Evolutionary conservation across 352 stramenopile genomes (phyloP), one percentile per base, ranked within the genome.

Genomic region (Globisporangium paroecandrum): DNA sequence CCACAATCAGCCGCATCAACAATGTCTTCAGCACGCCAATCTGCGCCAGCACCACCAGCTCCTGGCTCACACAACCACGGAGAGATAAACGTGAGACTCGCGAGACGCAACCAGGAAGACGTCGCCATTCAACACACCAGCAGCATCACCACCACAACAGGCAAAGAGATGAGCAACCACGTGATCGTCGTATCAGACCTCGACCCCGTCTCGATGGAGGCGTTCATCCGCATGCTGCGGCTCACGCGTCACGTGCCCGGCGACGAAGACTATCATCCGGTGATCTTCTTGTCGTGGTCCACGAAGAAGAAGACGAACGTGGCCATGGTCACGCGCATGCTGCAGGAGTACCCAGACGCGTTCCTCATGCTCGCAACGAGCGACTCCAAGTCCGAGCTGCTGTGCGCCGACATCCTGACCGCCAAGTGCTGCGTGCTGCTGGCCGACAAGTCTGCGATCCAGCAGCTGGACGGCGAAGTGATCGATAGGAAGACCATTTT

Each of bases 271-370:
- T 87, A 87, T 32, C 75, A 83, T 47, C 70, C 79, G 1, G 78
- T 91, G 36, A 68, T 89, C 29, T 91, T 91, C 54, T 60, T 91
- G 15, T 89, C 83, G 49, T 89, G 81, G 77, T 79, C 78, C 15
- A 75, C 67, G 3, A 32, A 32, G n/a, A 76, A 70, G n/a, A 57
- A 70, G 20, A 56, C 34, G 54, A 79, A 49, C 38, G 62, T 69
- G 7, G 32, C 59, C 1, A 43, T 60, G 4, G 72, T 66, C 6
- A 77, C 65, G 46, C 69, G 66, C 5, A 66, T 74, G 20, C 70
- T 89, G 2, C 68, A 78, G 36, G 66, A 69, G 24, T 89, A 83
- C 66, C 69, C 76, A 36, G 79, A 87, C 59, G 83, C 79, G 32
- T 91, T 77, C 61, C 58, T 89, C n/a, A 87, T 91, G 76, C 62